phyloP scores from a whole-genome alignment of 2,329 filamentous ascomycete species.

The Plenodomus lindquistii region DNA sequence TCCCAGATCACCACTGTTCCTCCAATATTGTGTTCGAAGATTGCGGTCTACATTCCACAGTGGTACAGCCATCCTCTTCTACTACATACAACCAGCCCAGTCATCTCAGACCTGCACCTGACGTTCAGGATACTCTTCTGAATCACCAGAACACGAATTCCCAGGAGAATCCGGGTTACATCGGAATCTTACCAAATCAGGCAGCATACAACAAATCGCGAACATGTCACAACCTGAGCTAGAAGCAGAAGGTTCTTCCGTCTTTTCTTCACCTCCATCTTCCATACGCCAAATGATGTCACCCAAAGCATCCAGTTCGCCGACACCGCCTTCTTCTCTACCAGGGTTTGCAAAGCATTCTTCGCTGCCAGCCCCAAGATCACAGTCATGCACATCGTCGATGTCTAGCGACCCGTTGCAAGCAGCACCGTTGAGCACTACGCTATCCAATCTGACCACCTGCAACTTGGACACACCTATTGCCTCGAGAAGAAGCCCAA shows the following conservation, averaged over 20 bases:
- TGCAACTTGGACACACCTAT: slow-evolving; percentile 4
- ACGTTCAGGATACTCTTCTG: no score
- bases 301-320: background rate
- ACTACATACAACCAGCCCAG: no score
- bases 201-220: slow-evolving; percentile 5
- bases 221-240: slow-evolving; percentile 8
- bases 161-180: background rate
- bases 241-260: slow-evolving; percentile 8
- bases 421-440: background rate
- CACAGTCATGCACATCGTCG: background rate
- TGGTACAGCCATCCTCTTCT: no score
- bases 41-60: no score
- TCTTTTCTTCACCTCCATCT: slow-evolving; percentile 12
- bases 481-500: slow-evolving; percentile 3
- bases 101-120: no score
- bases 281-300: slow-evolving; percentile 1
- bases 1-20: background rate
- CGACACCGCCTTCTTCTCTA: background rate
- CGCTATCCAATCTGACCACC: background rate
- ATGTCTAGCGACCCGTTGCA: background rate
- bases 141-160: no score
- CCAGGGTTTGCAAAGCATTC: background rate
- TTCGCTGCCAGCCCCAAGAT: background rate
- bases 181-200: background rate
- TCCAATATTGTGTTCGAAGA: no score